Base-by-base conservation (phyloP, 1,284 basidiomycete species). In the Singerocomus inundabilis region DNA sequence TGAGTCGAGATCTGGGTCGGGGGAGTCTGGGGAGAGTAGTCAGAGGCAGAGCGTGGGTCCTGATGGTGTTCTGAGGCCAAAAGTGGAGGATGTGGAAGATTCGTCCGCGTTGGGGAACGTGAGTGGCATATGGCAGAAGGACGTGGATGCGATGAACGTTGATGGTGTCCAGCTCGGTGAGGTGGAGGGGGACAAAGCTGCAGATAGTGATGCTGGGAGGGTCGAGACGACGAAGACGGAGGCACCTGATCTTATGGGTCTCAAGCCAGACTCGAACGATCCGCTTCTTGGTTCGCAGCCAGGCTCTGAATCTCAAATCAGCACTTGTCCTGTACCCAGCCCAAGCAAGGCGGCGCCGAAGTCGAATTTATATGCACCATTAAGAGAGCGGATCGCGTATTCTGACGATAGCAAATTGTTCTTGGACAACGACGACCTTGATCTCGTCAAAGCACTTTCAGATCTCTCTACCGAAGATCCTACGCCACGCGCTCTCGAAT, bases 81-180 rank as follows among this genome's bases (percentile, higher is more conserved):
- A 88, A 63, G 67, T 75, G 29, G 85, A 88, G 62, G 83, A 86
- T 29, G 55, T 80, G 31, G 84, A 88, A 24, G 81, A 84, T 56
- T 57, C 71, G 6, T 73, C 74, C n/a, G 74, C 72, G 32, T 58
- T 85, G 49, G 69, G 63, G 38, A 63, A 70, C 37, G 60, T 58
- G 32, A 57, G 53, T 34, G 56, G 62, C 31, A 24, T 33, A 2
- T 62, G 61, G 62, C 60, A 59, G 38, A 49, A 35, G 46, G 59
- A 61, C 29, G 44, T 1, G 9, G 63, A 64, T 39, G 56, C 66
- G 8, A 72, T 74, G 70, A 68, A 73, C 6, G 58, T 75, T 8
- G 75, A 77, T 33, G 40, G 35, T 6, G 41, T 21, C 16, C 56
- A 24, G 3, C 40, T 49, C 30, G 48, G 30, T 11, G 69, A 72